Percentiles rank a stretch among this genome's conserved stretches.
Conservation (phyloP, 495 filamentous ascomycete species). For the Hypoxylon crocopeplum region DNA sequence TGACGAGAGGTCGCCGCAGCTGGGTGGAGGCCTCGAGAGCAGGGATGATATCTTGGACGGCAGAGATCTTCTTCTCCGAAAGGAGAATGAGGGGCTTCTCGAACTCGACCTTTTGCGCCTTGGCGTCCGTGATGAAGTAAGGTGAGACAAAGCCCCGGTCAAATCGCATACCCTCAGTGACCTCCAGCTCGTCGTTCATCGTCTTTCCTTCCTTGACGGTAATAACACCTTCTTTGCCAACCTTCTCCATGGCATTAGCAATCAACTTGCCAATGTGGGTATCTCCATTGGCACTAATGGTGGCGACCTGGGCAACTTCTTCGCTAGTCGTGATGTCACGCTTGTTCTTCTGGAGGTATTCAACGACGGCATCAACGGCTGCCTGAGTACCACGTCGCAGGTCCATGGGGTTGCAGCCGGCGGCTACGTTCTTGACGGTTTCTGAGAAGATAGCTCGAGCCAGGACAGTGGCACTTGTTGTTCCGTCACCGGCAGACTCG, state of each 20-base stretch:
- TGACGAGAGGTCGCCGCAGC: constrained; percentile 91
- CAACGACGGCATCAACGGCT: constrained; percentile 90
- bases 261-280: constrained; percentile 94
- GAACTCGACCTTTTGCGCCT: constrained; percentile 98
- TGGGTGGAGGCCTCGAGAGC: constrained; percentile 97
- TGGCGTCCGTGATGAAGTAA: constrained; percentile 99
- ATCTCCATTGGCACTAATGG: constrained; percentile 97
- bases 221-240: constrained; percentile 99
- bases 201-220: constrained; percentile 99
- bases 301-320: constrained; percentile 98
- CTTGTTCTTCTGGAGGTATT: constrained; percentile 92
- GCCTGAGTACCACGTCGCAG: constrained; percentile 95
- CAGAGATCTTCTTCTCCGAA: constrained; percentile 99
- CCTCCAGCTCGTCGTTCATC: constrained; percentile 94
- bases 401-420: constrained; percentile 99
- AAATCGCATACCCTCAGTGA: constrained; percentile 99
- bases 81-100: constrained; percentile 99
- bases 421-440: constrained; percentile 99
- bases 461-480: constrained; percentile 95
- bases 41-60: constrained; percentile 97
- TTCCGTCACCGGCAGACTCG: constrained; percentile 97
- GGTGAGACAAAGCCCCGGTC: constrained; percentile 97
- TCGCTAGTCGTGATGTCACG: constrained; percentile 95
- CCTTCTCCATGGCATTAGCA: constrained; percentile 98
- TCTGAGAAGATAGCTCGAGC: constrained; percentile 99